phyloP scores from a whole-genome alignment of 139 green algal species.

The Chlorella sp. region DNA sequence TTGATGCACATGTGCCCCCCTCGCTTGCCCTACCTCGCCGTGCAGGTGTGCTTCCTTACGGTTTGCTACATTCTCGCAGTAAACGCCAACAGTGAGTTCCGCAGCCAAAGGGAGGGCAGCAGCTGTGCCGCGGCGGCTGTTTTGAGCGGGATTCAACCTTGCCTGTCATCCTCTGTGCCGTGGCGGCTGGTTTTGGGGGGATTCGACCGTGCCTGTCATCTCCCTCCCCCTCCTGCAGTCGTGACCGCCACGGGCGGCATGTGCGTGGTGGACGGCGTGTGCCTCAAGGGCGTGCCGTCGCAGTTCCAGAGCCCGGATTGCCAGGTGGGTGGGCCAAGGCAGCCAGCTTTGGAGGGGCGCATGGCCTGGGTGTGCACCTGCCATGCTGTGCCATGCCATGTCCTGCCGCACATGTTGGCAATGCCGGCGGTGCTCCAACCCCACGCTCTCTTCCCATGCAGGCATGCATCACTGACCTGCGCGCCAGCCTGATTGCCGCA shows the following conservation, averaged over 20 bases:
- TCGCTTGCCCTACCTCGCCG: not conserved
- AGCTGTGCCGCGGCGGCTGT: not conserved
- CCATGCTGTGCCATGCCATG: too few species aligned
- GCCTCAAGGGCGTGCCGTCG: not conserved
- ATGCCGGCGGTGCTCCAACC: too few species aligned
- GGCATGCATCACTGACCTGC: constrained; percentile 25
- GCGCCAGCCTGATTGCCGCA: constrained; percentile 47
- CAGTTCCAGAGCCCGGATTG: constrained; percentile 8
- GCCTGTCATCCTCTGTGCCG: too few species aligned
- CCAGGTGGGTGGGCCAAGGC: not conserved
- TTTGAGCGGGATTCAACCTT: too few species aligned
- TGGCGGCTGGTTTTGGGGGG: too few species aligned
- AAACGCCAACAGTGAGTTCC: constrained; percentile 40
- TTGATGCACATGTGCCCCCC: not conserved
- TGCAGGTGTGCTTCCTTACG: not conserved
- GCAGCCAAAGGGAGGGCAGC: not conserved
- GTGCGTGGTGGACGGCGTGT: constrained; percentile 32
- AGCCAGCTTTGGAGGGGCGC: too few species aligned
- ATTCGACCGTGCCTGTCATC: too few species aligned
- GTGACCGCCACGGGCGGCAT: constrained; percentile 23
- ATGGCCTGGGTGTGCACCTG: too few species aligned
- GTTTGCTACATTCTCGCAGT: constrained; percentile 56
- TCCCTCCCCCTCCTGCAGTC: not conserved
- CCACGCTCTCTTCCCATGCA: too few species aligned
- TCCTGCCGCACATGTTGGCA: too few species aligned